Evolutionary conservation across 495 filamentous ascomycete genomes (phyloP).

Genomic region (Penicillium goetzii): DNA sequence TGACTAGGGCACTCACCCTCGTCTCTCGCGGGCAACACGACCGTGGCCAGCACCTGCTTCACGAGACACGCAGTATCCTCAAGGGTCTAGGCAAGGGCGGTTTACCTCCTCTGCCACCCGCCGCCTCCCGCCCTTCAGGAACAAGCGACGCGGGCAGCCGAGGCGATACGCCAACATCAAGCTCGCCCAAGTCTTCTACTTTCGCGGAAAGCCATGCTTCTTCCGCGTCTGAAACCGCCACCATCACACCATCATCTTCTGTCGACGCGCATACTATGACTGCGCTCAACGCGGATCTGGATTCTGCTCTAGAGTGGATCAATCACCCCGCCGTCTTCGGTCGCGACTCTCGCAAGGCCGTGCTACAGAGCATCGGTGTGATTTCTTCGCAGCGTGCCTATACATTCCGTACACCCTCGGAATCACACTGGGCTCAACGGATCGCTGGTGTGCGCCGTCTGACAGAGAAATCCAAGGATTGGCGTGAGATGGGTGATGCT

Average conservation of each 20-base stretch:
- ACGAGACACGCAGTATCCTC: conserved; percentile 92
- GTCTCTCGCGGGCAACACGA: conserved; percentile 92
- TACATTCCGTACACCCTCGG: conserved; percentile 86
- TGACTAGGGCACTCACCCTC: conserved; percentile 88
- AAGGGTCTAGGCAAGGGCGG: conserved; percentile 96
- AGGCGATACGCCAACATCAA: conserved; percentile 43
- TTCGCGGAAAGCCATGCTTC: conserved; percentile 49
- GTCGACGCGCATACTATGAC: conserved; percentile 79
- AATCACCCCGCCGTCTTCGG: conserved; percentile 94
- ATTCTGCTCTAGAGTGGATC: conserved; percentile 97
- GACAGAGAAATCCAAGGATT: conserved; percentile 78
- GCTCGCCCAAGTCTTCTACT: conserved; percentile 47
- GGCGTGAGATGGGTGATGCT: conserved; percentile 83
- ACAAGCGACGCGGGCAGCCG: conserved; percentile 45
- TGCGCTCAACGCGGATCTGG: conserved; percentile 88
- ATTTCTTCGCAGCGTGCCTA: conserved; percentile 93
- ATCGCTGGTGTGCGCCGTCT: conserved; percentile 76
- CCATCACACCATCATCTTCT: conserved; percentile 68
- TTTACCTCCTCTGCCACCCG: conserved; percentile 83
- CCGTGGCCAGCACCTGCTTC: conserved; percentile 85
- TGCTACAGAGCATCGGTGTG: conserved; percentile 94
- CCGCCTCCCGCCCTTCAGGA: conserved; percentile 35
- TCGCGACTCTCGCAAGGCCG: conserved; percentile 93
- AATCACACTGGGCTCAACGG: conserved; percentile 82
- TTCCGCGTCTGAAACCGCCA: conserved; percentile 51